These are phyloP conservation scores for Exophiala sp. DNA, from an alignment of 2,329 filamentous ascomycete genomes.

Conservation along the genomic window DNA sequence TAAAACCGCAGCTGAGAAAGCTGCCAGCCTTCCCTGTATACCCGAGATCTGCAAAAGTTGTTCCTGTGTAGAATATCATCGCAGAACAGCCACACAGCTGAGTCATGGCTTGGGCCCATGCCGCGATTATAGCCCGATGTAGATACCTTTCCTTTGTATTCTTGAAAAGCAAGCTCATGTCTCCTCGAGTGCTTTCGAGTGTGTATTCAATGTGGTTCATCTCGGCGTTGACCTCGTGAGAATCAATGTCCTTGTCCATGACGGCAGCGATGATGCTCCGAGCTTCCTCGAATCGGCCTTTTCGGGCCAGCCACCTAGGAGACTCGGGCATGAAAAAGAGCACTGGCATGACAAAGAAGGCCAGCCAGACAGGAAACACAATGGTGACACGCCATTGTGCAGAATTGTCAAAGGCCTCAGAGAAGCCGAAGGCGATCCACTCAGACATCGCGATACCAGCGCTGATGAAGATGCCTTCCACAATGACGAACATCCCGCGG, in stretches of 20 bases:
- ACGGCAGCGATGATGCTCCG: slow-evolving; percentile 40
- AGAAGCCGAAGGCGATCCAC: slow-evolving; percentile 4
- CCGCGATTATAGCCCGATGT: slow-evolving; percentile 4
- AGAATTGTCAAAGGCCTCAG: background rate
- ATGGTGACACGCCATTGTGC: slow-evolving; percentile 4
- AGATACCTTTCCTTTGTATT: background rate
- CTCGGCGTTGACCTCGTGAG: background rate
- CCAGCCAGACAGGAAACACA: background rate
- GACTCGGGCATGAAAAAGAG: slow-evolving; percentile 54
- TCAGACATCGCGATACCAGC: background rate
- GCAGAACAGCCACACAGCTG: background rate
- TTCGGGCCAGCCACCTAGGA: slow-evolving; percentile 56
- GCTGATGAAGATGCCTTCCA: slow-evolving; percentile 6
- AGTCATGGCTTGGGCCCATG: background rate
- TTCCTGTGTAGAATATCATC: slow-evolving; percentile 4
- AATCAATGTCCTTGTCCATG: background rate
- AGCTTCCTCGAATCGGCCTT: slow-evolving; percentile 52
- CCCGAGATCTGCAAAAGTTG: background rate
- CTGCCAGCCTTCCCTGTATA: background rate
- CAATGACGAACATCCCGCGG: slow-evolving; percentile 1
- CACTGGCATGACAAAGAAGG: slow-evolving; percentile 31
- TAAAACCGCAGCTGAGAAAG: slow-evolving; percentile 1
- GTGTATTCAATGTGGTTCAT: background rate
- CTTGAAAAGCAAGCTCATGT: slow-evolving; percentile 3
- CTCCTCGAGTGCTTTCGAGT: slow-evolving; percentile 1